phyloP scores from a whole-genome alignment of 208 protist genomes.

The Polymyxa betae region DNA sequence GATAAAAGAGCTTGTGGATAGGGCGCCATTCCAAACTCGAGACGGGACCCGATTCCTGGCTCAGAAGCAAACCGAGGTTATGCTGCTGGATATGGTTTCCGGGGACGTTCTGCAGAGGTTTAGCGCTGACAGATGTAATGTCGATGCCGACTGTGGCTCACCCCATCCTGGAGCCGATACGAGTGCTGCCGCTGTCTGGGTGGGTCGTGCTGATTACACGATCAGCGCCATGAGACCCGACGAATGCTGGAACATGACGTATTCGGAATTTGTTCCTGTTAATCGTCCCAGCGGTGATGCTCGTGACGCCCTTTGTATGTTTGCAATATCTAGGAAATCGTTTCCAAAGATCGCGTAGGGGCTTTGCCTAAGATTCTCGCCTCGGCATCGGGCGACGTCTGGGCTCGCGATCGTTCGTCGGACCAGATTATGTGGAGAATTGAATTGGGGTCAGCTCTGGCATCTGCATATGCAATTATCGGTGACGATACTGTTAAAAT shows the following conservation, averaged over 20 bases:
- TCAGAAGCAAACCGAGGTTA: background rate
- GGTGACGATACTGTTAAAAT: background rate
- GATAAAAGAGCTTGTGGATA: background rate
- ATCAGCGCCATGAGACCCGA: slow-evolving; percentile 18
- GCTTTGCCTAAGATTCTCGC: slow-evolving; percentile 1
- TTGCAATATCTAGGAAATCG: background rate
- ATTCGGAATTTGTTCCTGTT: background rate
- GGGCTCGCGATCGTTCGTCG: background rate
- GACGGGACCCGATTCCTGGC: slow-evolving; percentile 5
- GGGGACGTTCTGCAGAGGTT: background rate
- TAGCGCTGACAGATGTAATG: background rate
- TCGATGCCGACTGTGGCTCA: background rate
- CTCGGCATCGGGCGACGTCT: slow-evolving; percentile 13
- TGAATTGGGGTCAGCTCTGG: background rate
- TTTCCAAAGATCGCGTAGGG: background rate
- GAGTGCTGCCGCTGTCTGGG: background rate
- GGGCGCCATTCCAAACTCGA: slow-evolving; percentile 33
- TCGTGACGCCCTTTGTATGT: background rate
- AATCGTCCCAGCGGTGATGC: background rate
- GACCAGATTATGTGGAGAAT: background rate
- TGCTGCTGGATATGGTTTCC: background rate
- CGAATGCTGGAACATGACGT: slow-evolving; percentile 8
- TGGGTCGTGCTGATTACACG: background rate
- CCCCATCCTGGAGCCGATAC: background rate
- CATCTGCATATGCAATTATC: background rate